Percentiles rank a stretch among this genome's conserved stretches.
These are phyloP conservation scores for Colletotrichum godetiae DNA, from an alignment of 2,329 filamentous ascomycete genomes.

Conservation along the genomic window DNA sequence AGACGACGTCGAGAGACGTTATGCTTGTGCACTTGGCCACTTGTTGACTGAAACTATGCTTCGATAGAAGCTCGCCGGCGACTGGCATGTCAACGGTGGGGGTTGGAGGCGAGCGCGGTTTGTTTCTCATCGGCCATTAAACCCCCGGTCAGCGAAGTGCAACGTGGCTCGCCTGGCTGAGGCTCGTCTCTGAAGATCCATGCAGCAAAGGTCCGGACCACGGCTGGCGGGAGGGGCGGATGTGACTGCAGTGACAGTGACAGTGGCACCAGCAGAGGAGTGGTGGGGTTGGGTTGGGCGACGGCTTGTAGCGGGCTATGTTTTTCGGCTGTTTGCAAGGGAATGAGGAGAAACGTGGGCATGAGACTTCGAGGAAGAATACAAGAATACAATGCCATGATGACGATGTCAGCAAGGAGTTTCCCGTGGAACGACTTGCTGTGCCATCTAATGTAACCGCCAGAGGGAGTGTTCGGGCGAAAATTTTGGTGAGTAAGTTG, in stretches of 20 bases:
- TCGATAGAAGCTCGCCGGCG: background rate
- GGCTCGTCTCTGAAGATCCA: constrained; percentile 36
- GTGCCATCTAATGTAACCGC: background rate
- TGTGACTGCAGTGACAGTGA: constrained; percentile 27
- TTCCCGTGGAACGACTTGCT: background rate
- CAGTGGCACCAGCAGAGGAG: constrained; percentile 16
- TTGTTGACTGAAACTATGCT: background rate
- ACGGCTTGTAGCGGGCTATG: constrained; percentile 5
- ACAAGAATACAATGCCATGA: background rate
- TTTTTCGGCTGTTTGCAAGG: background rate
- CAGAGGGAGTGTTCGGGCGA: background rate
- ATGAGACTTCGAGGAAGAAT: background rate
- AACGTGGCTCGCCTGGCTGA: constrained; percentile 38
- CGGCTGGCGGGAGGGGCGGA: constrained; percentile 35
- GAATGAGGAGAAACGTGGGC: background rate
- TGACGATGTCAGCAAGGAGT: constrained; percentile 5
- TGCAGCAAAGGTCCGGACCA: constrained; percentile 33
- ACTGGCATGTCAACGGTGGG: constrained; percentile 9
- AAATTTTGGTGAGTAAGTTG: background rate
- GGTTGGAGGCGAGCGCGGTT: constrained; percentile 11
- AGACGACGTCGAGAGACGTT: background rate
- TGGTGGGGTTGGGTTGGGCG: constrained; percentile 23
- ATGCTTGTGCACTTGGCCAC: background rate
- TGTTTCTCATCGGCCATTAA: constrained; percentile 31
- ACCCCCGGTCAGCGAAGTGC: constrained; percentile 35